phyloP scores from a whole-genome alignment of 2,329 filamentous ascomycete species.

The Torrubiella hemipterigena region DNA sequence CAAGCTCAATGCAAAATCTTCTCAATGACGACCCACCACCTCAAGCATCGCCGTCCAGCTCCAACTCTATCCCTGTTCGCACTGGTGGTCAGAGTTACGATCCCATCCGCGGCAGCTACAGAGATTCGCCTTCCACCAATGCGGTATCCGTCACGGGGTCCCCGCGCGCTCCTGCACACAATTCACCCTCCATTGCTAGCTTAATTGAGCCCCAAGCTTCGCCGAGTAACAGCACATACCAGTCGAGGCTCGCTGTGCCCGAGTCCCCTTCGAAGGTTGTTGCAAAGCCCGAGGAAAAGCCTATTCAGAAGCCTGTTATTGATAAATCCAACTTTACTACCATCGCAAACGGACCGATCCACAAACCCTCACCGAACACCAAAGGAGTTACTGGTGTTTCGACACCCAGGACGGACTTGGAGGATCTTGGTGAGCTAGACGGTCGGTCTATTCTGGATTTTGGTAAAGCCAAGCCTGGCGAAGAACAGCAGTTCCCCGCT shows the following conservation, averaged over 20 bases:
- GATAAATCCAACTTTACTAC: constrained; percentile 28
- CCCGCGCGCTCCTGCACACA: constrained; percentile 29
- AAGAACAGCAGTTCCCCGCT: constrained; percentile 52
- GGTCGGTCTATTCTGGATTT: constrained; percentile 51
- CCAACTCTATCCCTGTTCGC: constrained; percentile 32
- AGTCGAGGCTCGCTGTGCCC: too few relatives aligned
- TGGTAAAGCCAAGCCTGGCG: constrained; percentile 44
- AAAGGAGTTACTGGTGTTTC: too few relatives aligned
- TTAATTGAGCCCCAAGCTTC: constrained; percentile 53
- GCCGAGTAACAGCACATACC: constrained; percentile 16
- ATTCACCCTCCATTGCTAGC: constrained; percentile 80
- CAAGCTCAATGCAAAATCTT: constrained; percentile 42
- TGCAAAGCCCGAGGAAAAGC: constrained; percentile 27
- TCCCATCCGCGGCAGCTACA: constrained; percentile 69
- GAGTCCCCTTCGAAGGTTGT: too few relatives aligned
- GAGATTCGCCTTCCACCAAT: constrained; percentile 54
- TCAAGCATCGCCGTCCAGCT: constrained; percentile 30
- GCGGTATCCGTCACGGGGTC: constrained; percentile 33
- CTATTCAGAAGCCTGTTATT: constrained; percentile 18
- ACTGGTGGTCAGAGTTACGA: constrained; percentile 79
- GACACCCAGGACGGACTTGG: constrained; percentile 37
- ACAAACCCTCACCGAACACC: constrained; percentile 33
- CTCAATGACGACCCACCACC: constrained; percentile 40
- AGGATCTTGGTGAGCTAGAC: constrained; percentile 29
- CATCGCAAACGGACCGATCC: constrained; percentile 27